These are phyloP conservation scores for Leccinum imitatum DNA, from an alignment of 768 basidiomycete species.

Conservation along the genomic window DNA sequence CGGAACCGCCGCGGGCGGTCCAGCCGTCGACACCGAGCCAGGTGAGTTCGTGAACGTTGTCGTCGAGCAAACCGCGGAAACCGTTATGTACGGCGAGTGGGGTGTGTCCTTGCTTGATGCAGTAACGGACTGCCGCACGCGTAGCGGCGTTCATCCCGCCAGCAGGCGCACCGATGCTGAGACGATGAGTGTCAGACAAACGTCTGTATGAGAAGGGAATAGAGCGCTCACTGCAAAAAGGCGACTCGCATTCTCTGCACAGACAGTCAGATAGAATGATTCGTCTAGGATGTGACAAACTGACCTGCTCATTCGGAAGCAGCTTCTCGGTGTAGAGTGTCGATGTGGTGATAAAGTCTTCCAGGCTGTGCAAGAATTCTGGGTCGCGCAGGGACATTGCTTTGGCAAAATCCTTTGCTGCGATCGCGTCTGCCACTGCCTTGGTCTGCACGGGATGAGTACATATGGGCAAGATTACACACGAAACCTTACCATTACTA, in stretches of 20 bases:
- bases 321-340: slow-evolving; percentile 51
- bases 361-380: slow-evolving; percentile 84
- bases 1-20: slow-evolving; percentile 95
- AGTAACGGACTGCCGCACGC: slow-evolving; percentile 91
- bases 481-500: slow-evolving; percentile 61
- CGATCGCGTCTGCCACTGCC: slow-evolving; percentile 80
- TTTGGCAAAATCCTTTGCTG: slow-evolving; percentile 76
- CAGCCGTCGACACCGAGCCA: slow-evolving; percentile 98
- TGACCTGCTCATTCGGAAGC: slow-evolving; percentile 52
- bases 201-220: background rate
- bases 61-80: slow-evolving; percentile 91
- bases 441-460: slow-evolving; percentile 59
- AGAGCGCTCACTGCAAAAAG: slow-evolving; percentile 74
- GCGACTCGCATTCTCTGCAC: slow-evolving; percentile 72
- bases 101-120: slow-evolving; percentile 86
- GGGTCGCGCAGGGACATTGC: slow-evolving; percentile 89
- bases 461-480: background rate
- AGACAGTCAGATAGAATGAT: slow-evolving; percentile 12
- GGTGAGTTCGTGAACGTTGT: slow-evolving; percentile 78
- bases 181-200: slow-evolving; percentile 4
- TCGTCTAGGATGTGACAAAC: background rate
- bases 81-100: slow-evolving; percentile 95
- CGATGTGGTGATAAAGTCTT: slow-evolving; percentile 82
- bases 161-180: slow-evolving; percentile 92
- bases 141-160: slow-evolving; percentile 99